Base-by-base conservation (phyloP, 2,329 filamentous ascomycete species). In the Colletotrichum spaethianum region DNA sequence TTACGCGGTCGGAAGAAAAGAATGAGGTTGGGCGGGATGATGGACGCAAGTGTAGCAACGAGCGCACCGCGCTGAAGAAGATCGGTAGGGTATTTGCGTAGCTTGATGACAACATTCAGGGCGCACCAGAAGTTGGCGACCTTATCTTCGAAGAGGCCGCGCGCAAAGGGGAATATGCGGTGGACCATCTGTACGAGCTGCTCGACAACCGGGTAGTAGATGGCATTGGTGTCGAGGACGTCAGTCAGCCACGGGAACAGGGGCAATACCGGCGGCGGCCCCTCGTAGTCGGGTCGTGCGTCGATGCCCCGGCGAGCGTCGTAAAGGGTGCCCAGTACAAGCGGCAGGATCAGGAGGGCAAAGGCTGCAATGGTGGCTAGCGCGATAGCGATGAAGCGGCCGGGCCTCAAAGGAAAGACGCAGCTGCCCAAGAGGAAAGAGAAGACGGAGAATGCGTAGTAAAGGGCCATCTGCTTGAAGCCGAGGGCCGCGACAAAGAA, bases 381-480 rank as follows among this genome's bases (percentile, higher is more conserved):
- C 0, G 93, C 92, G 74, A 98, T 96, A 9, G 89, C 89, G 5
- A 96, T 75, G 31, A 98, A 89, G 3, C 94, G 91, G 0, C 87
- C 80, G 2, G 92, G 77, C 67, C 93, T 92, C 77, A 95, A 82
- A 0, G 95, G 95, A 74, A 92, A 92, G n/a, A 97, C 77, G 79
- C 95, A 98, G 78, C 92, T 91, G 11, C 96, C 96, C 0, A 98
- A 86, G 2, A 99, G 90, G 79, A 95, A 99, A 40, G 94, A 93
- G 80, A 98, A 98, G 69, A 98, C 92, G 26, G 93, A 92, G 18
- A 97, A 95, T 3, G 97, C 95, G 82, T 98, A 99, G 84, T 98
- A 99, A 20, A 99, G 87, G 1, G 96, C 96, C 97, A 99, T 99
- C 82, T 99, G 96, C 86, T 99, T 99, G 87, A 98, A 99, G 7